These are phyloP conservation scores for Nigrospora osmanthi DNA, from an alignment of 2,329 filamentous ascomycete species.

Conservation along the genomic window DNA sequence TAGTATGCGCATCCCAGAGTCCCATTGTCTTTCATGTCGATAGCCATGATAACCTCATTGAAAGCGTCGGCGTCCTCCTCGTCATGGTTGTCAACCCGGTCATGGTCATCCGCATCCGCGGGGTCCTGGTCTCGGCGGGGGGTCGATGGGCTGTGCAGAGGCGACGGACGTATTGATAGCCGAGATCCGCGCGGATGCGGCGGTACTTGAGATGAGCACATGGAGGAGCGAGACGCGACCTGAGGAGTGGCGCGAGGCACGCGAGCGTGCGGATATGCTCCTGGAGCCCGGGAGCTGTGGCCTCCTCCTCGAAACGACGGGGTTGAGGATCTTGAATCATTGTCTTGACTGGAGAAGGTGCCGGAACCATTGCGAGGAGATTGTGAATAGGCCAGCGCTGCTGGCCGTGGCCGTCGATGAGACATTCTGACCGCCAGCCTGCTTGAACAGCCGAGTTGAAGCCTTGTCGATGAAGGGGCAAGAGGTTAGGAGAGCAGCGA, in stretches of 20 bases:
- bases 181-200: conserved; percentile 12
- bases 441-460: no score
- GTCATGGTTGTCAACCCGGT: conserved; percentile 7
- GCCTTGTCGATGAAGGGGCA: no score
- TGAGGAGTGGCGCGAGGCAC: conserved; percentile 6
- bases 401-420: no score
- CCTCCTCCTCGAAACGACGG: no score
- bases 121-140: not conserved
- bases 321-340: no score
- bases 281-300: no score
- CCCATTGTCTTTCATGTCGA: conserved; percentile 64
- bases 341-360: no score
- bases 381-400: no score
- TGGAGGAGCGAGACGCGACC: conserved; percentile 6
- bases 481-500: no score
- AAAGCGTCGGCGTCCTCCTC: conserved; percentile 26
- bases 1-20: conserved; percentile 83
- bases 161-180: conserved; percentile 14
- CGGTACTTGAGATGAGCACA: conserved; percentile 16
- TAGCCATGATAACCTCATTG: conserved; percentile 70
- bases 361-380: no score
- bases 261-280: conserved; percentile 1
- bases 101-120: not conserved
- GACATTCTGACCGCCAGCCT: no score
- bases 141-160: conserved; percentile 6